Evolutionary conservation across 164 flowering plant species (phyloP).

Genomic region (Macadamia integrifolia): DNA sequence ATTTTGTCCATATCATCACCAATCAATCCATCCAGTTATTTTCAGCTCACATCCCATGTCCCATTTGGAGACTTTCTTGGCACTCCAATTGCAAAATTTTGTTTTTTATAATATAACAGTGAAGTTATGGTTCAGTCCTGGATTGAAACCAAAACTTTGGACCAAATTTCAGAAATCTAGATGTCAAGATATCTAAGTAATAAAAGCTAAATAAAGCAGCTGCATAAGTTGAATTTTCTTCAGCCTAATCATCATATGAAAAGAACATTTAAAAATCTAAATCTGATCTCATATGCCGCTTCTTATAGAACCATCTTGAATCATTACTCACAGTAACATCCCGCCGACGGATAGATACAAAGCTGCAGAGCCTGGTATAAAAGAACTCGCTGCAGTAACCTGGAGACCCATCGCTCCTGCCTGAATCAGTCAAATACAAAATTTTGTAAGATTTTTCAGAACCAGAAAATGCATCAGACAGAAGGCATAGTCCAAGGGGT

Average conservation of each 20-base stretch:
- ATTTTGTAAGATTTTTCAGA: conserved; percentile 4
- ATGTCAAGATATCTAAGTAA: neutral
- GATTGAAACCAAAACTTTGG: too few species aligned
- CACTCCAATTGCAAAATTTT: too few species aligned
- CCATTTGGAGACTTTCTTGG: too few species aligned
- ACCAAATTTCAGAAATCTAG: too few species aligned
- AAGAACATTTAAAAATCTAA: neutral
- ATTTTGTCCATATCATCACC: too few species aligned
- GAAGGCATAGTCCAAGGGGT: neutral
- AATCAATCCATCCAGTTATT: too few species aligned
- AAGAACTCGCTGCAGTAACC: conserved; percentile 58
- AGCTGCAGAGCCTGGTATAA: conserved; percentile 26
- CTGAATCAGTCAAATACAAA: conserved; percentile 31
- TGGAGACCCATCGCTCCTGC: conserved; percentile 73
- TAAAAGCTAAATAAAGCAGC: neutral
- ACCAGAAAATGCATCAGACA: conserved; percentile 3
- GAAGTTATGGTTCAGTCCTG: too few species aligned
- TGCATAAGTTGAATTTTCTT: neutral
- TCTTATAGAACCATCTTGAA: conserved; percentile 6
- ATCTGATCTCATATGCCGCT: too few species aligned
- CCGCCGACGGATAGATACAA: conserved; percentile 82
- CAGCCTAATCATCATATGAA: neutral
- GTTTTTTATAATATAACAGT: too few species aligned
- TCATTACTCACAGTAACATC: conserved; percentile 72
- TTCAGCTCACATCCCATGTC: too few species aligned